Base-by-base conservation (phyloP, 73 alveolate genomes). In the Uronychia setigera region DNA sequence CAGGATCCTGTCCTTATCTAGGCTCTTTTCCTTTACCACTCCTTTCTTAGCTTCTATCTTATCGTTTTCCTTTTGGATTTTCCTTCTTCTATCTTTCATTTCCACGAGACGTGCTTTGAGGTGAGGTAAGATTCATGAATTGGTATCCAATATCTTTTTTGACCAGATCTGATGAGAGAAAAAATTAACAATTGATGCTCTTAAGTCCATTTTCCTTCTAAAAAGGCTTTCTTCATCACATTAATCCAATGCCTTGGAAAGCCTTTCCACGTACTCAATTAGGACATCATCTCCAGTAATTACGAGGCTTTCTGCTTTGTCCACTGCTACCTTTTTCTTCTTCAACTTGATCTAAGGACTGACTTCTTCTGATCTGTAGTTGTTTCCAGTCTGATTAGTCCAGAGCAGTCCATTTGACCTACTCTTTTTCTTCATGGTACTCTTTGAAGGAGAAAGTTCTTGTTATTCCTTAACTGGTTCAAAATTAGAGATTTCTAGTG, bases 141-240 rank as follows among this genome's bases (percentile, higher is more conserved):
- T 46, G 19, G 67, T 46, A 19, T 46, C 67, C n/a, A 46, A 11
- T 11, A 46, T 46, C 19, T 19, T 46, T 19, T 46, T 46, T 5
- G 67, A 46, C 67, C 67, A 46, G 67, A 46, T 46, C 67, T 46
- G 67, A 46, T 46, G 67, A 46, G 67, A 46, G 19, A 46, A 46
- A 46, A 46, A 46, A 19, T 46, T 46, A 19, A 46, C 67, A 19
- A 46, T 46, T 5, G 5, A 11, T 11, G 5, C n/a, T 19, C 67
- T 5, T 46, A 46, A 46, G 19, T 46, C 67, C 5, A 19, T 46
- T 46, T 46, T 46, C 5, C 19, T 11, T 19, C 67, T 46, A 19
- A 46, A 46, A 46, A 46, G 67, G 19, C 5, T 5, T 19, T 46
- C 67, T 19, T 46, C 67, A 19, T 46, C 67, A 46, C 67, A 46